Evolutionary conservation across 352 stramenopile genomes (phyloP).

Genomic region (Phytophthora palmivora): DNA sequence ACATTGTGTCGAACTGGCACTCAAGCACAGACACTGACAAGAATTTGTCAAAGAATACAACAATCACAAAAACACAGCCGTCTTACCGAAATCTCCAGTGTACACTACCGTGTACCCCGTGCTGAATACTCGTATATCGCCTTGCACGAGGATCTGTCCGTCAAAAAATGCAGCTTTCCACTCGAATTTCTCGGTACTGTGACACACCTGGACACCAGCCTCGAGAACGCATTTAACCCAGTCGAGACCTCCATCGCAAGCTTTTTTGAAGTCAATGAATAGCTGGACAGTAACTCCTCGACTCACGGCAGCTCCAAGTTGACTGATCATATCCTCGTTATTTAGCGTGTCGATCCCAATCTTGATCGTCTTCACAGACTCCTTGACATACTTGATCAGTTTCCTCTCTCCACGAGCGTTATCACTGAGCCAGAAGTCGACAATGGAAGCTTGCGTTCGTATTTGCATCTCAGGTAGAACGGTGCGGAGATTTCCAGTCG

Average conservation of each 20-base stretch:
- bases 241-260: background rate
- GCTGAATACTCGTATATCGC: background rate
- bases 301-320: conserved; percentile 8
- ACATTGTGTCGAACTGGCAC: conserved; percentile 24
- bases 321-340: background rate
- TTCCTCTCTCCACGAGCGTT: conserved; percentile 6
- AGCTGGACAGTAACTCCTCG: conserved; percentile 10
- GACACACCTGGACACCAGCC: conserved; percentile 17
- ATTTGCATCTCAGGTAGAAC: conserved; percentile 1
- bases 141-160: conserved; percentile 21
- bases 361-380: conserved; percentile 14
- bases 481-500: background rate
- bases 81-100: conserved; percentile 16
- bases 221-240: conserved; percentile 13
- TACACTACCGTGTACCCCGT: conserved; percentile 14
- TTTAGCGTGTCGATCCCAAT: conserved; percentile 9
- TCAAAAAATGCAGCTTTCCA: conserved; percentile 22
- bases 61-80: background rate
- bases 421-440: conserved; percentile 14
- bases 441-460: background rate
- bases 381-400: conserved; percentile 10
- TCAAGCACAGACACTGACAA: conserved; percentile 16
- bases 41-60: background rate
- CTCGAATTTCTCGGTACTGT: conserved; percentile 15
- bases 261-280: conserved; percentile 14